Percentiles rank a stretch among this genome's conserved stretches.
Conservation (phyloP, 495 filamentous ascomycete genomes). For the Sabuloglossum arenarium region DNA sequence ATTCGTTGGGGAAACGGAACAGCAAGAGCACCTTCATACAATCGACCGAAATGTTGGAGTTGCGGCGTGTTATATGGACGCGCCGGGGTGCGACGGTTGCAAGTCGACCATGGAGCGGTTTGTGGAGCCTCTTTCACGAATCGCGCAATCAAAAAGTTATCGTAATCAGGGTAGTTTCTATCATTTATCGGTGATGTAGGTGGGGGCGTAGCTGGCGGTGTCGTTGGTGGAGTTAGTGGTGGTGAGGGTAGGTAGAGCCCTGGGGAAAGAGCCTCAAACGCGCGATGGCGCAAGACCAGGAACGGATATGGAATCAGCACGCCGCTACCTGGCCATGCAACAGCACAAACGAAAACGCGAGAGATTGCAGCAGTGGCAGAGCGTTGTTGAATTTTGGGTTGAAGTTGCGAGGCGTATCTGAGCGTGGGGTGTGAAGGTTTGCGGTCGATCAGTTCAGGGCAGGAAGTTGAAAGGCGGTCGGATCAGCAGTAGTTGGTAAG, state of each 20-base stretch:
- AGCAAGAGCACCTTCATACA: neutral
- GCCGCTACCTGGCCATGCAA: neutral
- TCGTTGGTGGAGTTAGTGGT: too few species aligned
- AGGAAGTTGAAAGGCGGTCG: conserved; percentile 1
- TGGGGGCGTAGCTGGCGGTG: too few species aligned
- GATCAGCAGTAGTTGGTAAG: neutral
- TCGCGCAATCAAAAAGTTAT: too few species aligned
- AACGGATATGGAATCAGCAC: neutral
- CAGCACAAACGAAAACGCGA: neutral
- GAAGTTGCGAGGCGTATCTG: too few species aligned
- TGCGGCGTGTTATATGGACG: neutral
- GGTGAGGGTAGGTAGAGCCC: too few species aligned
- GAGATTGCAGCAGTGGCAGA: neutral
- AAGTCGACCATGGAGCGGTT: too few species aligned
- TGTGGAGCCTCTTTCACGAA: too few species aligned
- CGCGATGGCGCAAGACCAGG: neutral
- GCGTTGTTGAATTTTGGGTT: too few species aligned
- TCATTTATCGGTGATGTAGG: too few species aligned
- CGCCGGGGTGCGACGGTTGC: too few species aligned
- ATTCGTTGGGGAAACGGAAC: neutral
- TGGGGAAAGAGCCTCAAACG: neutral
- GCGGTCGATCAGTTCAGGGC: neutral
- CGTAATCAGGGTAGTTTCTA: too few species aligned
- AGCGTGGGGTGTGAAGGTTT: neutral
- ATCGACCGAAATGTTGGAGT: neutral